Evolutionary conservation across 2,329 filamentous ascomycete genomes (phyloP).

Genomic region (Passalora sequoiae): DNA sequence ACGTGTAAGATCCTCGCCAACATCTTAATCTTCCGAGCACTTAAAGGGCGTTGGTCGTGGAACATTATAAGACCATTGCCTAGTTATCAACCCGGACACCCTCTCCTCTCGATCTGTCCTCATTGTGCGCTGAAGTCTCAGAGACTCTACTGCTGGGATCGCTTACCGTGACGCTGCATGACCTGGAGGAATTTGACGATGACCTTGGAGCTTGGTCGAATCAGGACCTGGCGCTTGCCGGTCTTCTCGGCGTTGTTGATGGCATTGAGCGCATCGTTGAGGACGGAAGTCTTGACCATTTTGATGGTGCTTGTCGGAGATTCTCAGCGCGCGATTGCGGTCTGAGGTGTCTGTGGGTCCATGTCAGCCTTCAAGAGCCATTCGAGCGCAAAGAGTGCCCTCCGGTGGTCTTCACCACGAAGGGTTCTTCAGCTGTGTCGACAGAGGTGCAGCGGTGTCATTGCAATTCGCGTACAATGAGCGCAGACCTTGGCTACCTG

Average conservation of each 20-base stretch:
- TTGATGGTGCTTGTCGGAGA: slow-evolving; percentile 73
- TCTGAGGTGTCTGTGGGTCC: slow-evolving; percentile 55
- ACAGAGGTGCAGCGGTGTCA: slow-evolving; percentile 46
- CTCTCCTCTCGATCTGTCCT: slow-evolving; percentile 6
- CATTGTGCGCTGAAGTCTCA: slow-evolving; percentile 21
- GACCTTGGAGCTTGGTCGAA: slow-evolving; percentile 98
- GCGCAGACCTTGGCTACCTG: slow-evolving; percentile 48
- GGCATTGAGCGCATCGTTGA: slow-evolving; percentile 78
- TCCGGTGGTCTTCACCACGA: slow-evolving; percentile 40
- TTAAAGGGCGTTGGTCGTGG: slow-evolving; percentile 99
- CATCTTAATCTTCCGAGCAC: slow-evolving; percentile 87
- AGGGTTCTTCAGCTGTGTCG: slow-evolving; percentile 66
- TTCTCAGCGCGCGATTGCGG: slow-evolving; percentile 68
- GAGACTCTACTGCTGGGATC: slow-evolving; percentile 31
- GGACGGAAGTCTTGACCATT: slow-evolving; percentile 98
- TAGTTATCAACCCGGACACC: slow-evolving; percentile 99
- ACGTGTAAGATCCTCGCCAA: slow-evolving; percentile 94
- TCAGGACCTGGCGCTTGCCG: slow-evolving; percentile 98
- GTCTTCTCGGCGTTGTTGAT: slow-evolving; percentile 99
- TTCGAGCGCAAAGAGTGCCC: slow-evolving; percentile 64
- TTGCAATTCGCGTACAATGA: slow-evolving; percentile 32
- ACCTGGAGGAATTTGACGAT: slow-evolving; percentile 98
- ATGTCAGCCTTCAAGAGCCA: slow-evolving; percentile 61
- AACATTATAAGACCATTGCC: slow-evolving; percentile 75
- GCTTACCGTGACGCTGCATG: slow-evolving; percentile 99